A percentile compares a stretch with the other conserved stretches of the same genome.
Evolutionary conservation across 805 yeast genomes (phyloP).

Genomic region (Pichia nakasei): DNA sequence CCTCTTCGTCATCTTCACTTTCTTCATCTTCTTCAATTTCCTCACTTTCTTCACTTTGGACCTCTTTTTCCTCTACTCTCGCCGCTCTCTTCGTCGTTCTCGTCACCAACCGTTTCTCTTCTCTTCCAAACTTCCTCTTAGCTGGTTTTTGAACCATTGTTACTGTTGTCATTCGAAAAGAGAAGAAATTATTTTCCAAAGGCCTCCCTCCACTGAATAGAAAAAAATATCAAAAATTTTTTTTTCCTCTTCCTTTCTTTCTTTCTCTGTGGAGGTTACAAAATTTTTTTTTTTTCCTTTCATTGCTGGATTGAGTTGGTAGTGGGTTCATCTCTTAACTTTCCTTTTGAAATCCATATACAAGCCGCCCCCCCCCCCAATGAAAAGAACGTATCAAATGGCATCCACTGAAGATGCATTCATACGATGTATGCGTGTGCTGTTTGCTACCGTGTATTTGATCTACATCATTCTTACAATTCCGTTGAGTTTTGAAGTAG

Average conservation of each 20-base stretch:
- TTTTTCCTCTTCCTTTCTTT: too few species aligned
- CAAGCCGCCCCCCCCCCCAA: too few species aligned
- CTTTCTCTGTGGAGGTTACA: too few species aligned
- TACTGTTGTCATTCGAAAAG: constrained; percentile 9
- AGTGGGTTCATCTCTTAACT: too few species aligned
- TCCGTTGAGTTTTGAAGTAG: constrained; percentile 89
- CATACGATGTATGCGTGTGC: constrained; percentile 21
- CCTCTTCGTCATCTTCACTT: constrained; percentile 22
- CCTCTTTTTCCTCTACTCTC: constrained; percentile 14
- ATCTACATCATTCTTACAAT: constrained; percentile 68
- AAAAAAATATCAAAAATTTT: too few species aligned
- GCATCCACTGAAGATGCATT: background rate
- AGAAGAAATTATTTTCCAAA: too few species aligned
- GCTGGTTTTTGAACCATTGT: constrained; percentile 2
- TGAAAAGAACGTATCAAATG: background rate
- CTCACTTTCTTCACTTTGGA: constrained; percentile 9
- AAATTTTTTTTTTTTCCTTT: too few species aligned
- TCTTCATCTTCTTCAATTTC: constrained; percentile 27
- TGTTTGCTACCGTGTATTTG: constrained; percentile 54
- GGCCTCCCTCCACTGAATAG: too few species aligned
- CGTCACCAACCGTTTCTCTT: constrained; percentile 49
- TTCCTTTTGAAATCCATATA: too few species aligned
- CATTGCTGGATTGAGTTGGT: too few species aligned
- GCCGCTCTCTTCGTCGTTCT: constrained; percentile 35
- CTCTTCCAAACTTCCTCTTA: constrained; percentile 43